Conservation (phyloP, 1,139 yeast genomes). For the Pichia terricola region DNA sequence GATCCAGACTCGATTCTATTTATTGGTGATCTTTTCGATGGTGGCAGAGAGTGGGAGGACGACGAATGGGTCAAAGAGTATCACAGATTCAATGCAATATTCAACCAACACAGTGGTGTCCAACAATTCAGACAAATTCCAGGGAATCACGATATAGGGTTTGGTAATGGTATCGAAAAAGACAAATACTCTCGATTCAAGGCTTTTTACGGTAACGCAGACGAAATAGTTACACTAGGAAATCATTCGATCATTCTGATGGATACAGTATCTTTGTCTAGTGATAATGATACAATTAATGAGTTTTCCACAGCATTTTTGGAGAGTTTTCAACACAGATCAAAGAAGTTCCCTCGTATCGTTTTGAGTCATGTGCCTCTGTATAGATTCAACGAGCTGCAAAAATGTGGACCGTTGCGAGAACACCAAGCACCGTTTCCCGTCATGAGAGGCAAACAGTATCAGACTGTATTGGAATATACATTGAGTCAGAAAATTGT, state of each 20-base stretch:
- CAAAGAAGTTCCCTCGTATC: conserved; percentile 47
- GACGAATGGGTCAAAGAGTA: conserved; percentile 67
- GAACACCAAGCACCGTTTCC: conserved; percentile 61
- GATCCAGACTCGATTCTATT: conserved; percentile 73
- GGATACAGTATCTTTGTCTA: conserved; percentile 75
- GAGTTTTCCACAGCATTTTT: conserved; percentile 34
- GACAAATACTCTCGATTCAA: conserved; percentile 53
- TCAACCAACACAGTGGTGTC: conserved; percentile 39
- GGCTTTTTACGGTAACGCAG: conserved; percentile 63
- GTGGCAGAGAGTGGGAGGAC: conserved; percentile 84
- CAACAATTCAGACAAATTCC: conserved; percentile 48
- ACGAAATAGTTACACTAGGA: conserved; percentile 47
- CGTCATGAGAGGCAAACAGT: conserved; percentile 61
- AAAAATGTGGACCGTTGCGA: conserved; percentile 56
- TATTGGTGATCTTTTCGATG: conserved; percentile 89
- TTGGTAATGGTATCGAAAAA: conserved; percentile 55
- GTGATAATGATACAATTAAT: conserved; percentile 34
- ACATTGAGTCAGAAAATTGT: conserved; percentile 51
- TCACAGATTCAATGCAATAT: conserved; percentile 55
- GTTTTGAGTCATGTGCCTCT: conserved; percentile 76
- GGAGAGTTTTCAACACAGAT: conserved; percentile 18
- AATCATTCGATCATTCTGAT: conserved; percentile 70
- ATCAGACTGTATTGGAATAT: conserved; percentile 63
- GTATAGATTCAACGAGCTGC: conserved; percentile 44
- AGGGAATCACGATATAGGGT: conserved; percentile 96